phyloP scores from a whole-genome alignment of 2,329 filamentous ascomycete species.

The Aureobasidium mangrovei region DNA sequence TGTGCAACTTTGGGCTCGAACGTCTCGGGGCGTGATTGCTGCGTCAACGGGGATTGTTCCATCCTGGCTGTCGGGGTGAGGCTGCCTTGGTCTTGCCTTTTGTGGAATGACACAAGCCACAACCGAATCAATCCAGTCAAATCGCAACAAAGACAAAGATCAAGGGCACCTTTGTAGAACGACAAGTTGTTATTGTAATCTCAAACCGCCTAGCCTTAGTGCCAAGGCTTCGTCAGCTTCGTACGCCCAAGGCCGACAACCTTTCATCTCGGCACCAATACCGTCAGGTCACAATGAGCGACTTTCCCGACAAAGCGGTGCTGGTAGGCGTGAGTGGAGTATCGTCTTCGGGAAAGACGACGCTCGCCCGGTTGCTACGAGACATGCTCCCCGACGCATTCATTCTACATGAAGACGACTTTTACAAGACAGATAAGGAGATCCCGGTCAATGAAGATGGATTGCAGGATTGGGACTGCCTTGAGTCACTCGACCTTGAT shows the following conservation, averaged over 20 bases:
- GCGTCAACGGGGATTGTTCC: slow-evolving; percentile 88
- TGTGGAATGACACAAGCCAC: not conserved
- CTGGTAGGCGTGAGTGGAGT: slow-evolving; percentile 79
- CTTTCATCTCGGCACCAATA: not conserved
- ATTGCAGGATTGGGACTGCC: slow-evolving; percentile 86
- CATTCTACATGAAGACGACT: slow-evolving; percentile 93
- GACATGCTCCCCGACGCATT: slow-evolving; percentile 66
- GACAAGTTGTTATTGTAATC: slow-evolving; percentile 11
- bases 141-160: not conserved
- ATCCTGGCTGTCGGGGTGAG: slow-evolving; percentile 38
- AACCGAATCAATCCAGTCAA: not conserved
- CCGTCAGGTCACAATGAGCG: slow-evolving; percentile 11
- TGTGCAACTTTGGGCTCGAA: slow-evolving; percentile 92
- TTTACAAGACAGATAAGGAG: slow-evolving; percentile 74
- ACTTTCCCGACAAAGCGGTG: slow-evolving; percentile 34
- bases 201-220: slow-evolving; percentile 8
- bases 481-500: slow-evolving; percentile 64
- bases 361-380: slow-evolving; percentile 73
- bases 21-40: slow-evolving; percentile 78
- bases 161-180: not conserved
- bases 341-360: slow-evolving; percentile 92
- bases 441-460: slow-evolving; percentile 42
- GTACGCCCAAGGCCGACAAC: slow-evolving; percentile 3
- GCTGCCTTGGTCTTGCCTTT: not conserved
- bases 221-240: slow-evolving; percentile 13